phyloP scores from a whole-genome alignment of 164 flowering plant species.

The Liriodendron chinense region DNA sequence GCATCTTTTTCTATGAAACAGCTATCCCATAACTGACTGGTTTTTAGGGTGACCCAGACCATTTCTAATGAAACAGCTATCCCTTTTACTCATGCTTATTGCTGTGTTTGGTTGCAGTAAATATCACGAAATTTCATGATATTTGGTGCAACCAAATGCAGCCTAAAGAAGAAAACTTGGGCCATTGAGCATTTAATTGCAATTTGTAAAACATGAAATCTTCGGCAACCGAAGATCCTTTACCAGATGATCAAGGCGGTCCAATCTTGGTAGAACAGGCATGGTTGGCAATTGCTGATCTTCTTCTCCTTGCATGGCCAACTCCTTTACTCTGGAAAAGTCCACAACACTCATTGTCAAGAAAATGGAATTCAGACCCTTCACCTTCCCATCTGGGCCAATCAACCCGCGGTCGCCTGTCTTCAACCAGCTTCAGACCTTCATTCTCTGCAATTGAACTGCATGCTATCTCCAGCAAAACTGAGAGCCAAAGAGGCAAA shows the following conservation, averaged over 20 bases:
- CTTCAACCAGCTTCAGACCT: neutral
- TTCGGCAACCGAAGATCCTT: neutral
- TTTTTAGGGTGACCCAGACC: too few relatives aligned
- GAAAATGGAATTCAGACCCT: neutral
- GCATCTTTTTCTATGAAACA: too few relatives aligned
- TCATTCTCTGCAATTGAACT: neutral
- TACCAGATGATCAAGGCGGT: conserved; percentile 62
- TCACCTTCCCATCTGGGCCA: neutral
- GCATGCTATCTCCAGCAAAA: too few relatives aligned
- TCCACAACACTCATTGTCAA: neutral
- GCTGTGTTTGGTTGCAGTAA: too few relatives aligned
- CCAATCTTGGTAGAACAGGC: conserved; percentile 48
- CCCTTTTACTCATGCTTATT: too few relatives aligned
- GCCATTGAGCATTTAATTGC: neutral
- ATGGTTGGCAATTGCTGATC: conserved; percentile 13
- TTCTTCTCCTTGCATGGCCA: conserved; percentile 21
- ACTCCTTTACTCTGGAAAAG: neutral
- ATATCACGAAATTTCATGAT: too few relatives aligned
- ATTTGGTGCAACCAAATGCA: too few relatives aligned
- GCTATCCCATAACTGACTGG: too few relatives aligned
- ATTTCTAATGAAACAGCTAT: too few relatives aligned
- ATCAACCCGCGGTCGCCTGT: neutral
- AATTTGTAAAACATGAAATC: neutral
- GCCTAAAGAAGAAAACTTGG: neutral
- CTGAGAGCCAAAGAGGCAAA: too few relatives aligned